phyloP scores from a whole-genome alignment of 1,284 basidiomycete genomes.

The Tetrapyrgos nigripes region DNA sequence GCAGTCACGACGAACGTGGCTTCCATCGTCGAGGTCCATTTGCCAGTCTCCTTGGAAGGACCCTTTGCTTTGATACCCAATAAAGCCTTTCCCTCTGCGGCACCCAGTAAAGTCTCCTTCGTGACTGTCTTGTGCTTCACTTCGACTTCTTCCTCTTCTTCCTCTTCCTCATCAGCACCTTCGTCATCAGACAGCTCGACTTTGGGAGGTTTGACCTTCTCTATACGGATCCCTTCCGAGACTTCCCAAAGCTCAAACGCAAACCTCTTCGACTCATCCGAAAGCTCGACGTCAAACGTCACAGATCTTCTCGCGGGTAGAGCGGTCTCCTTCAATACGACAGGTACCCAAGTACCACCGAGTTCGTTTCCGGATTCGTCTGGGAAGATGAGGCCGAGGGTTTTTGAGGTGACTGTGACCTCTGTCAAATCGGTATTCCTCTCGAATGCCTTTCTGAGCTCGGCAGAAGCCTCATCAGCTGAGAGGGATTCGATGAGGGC shows the following conservation, averaged over 20 bases:
- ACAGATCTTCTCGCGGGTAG: conserved; percentile 80
- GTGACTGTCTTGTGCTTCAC: conserved; percentile 72
- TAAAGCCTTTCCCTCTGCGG: conserved; percentile 57
- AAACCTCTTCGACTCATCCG: conserved; percentile 58
- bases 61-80: conserved; percentile 12
- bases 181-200: conserved; percentile 60
- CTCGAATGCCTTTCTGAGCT: conserved; percentile 61
- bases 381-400: conserved; percentile 86
- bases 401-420: conserved; percentile 65
- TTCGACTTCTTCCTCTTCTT: conserved; percentile 63
- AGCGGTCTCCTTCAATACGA: conserved; percentile 77
- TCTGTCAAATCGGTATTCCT: conserved; percentile 47
- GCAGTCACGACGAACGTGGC: conserved; percentile 9
- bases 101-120: conserved; percentile 66
- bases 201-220: conserved; percentile 62
- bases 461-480: conserved; percentile 52
- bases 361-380: conserved; percentile 56
- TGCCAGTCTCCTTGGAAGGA: conserved; percentile 9
- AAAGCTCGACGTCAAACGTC: conserved; percentile 71
- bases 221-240: conserved; percentile 79
- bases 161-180: conserved; percentile 66
- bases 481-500: conserved; percentile 59
- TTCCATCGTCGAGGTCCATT: conserved; percentile 17
- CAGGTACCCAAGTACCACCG: conserved; percentile 69
- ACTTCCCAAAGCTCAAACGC: conserved; percentile 92